These are phyloP conservation scores for Simplicillium aogashimaense DNA, from an alignment of 2,329 filamentous ascomycete species.

Conservation along the genomic window DNA sequence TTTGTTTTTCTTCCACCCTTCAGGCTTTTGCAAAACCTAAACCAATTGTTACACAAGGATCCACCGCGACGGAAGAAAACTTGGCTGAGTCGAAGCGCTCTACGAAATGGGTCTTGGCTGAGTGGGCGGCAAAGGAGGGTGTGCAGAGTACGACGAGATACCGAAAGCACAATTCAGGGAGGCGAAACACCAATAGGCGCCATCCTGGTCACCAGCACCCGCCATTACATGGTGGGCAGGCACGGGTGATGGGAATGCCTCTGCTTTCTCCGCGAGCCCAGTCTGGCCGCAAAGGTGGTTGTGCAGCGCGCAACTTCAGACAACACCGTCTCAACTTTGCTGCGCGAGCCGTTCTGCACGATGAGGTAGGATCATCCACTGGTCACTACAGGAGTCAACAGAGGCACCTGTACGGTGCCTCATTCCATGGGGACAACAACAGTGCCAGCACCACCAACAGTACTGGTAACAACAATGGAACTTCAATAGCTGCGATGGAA, in stretches of 20 bases:
- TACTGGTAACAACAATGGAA: too few relatives aligned
- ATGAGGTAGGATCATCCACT: too few relatives aligned
- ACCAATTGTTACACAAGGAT: slow-evolving; percentile 7
- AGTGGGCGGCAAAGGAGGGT: slow-evolving; percentile 57
- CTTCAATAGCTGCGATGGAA: too few relatives aligned
- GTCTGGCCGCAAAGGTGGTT: slow-evolving; percentile 23
- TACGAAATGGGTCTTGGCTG: slow-evolving; percentile 67
- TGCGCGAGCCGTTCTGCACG: too few relatives aligned
- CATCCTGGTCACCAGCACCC: neutral
- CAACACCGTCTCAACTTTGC: too few relatives aligned
- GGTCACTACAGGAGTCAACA: too few relatives aligned
- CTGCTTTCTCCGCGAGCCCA: slow-evolving; percentile 16
- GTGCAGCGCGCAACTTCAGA: slow-evolving; percentile 10
- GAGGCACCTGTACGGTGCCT: too few relatives aligned
- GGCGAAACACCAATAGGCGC: slow-evolving; percentile 9
- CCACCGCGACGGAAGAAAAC: slow-evolving; percentile 17
- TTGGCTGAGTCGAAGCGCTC: slow-evolving; percentile 42
- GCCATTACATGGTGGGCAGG: neutral
- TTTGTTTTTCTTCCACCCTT: slow-evolving; percentile 7
- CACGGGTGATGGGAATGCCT: neutral
- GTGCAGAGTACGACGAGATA: slow-evolving; percentile 82
- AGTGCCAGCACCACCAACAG: too few relatives aligned
- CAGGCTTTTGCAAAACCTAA: slow-evolving; percentile 33
- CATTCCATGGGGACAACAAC: too few relatives aligned
- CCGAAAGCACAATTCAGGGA: slow-evolving; percentile 38